Evolutionary conservation across 2,329 filamentous ascomycete species (phyloP).

Genomic region (Exserohilum rostratum): DNA sequence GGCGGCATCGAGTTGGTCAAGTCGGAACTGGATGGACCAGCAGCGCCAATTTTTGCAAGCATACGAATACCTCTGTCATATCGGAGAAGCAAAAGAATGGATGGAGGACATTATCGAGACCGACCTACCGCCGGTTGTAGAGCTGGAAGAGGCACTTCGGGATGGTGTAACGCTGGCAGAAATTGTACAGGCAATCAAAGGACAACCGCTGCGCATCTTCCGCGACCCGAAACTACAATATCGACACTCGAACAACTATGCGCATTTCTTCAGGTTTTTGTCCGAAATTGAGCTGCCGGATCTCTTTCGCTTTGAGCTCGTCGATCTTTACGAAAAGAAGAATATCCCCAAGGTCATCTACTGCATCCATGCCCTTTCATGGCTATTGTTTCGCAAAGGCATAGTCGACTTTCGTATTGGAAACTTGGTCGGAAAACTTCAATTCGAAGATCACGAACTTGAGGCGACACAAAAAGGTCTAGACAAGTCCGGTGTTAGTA

Average conservation of each 20-base stretch:
- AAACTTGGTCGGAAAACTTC: conserved; percentile 92
- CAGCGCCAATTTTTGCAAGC: conserved; percentile 95
- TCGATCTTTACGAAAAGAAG: conserved; percentile 99
- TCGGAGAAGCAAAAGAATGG: conserved; percentile 99
- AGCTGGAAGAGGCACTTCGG: conserved; percentile 88
- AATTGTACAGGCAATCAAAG: conserved; percentile 85
- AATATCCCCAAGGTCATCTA: conserved; percentile 99
- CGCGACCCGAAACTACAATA: conserved; percentile 84
- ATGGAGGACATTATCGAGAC: conserved; percentile 90
- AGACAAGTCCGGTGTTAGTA: conserved; percentile 90
- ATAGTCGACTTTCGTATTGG: conserved; percentile 96
- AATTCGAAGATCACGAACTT: conserved; percentile 97
- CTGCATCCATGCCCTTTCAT: conserved; percentile 95
- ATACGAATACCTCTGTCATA: conserved; percentile 98
- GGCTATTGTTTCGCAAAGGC: conserved; percentile 94
- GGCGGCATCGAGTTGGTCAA: conserved; percentile 68
- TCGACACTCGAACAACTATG: conserved; percentile 97
- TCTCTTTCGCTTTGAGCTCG: conserved; percentile 94
- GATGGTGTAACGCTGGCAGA: conserved; percentile 95
- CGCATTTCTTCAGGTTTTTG: conserved; percentile 91
- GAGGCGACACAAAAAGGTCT: conserved; percentile 97
- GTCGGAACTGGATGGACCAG: conserved; percentile 98
- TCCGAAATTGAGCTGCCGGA: conserved; percentile 92
- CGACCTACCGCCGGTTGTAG: conserved; percentile 86
- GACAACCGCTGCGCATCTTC: conserved; percentile 80